Conservation (phyloP, 306 rosid species). For the Trifolium dubium region DNA sequence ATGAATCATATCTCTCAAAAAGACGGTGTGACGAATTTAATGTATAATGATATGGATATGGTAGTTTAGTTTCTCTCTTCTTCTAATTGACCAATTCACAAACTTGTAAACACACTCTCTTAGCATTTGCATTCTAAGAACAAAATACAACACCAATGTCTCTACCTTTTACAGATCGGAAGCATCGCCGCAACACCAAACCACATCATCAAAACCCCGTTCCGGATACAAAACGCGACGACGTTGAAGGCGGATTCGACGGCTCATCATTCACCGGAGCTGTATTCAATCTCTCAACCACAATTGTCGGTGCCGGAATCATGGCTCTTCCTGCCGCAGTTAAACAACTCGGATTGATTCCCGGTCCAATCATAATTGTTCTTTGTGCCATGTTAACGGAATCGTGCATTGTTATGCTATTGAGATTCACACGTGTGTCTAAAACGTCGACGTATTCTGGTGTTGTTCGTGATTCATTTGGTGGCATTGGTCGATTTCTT, state of each 20-base stretch:
- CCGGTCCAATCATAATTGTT: not conserved
- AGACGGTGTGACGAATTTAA: too few species aligned
- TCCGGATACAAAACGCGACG: constrained; percentile 4
- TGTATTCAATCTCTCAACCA: constrained; percentile 8
- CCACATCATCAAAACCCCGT: not conserved
- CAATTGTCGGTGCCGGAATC: constrained; percentile 5
- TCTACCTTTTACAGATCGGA: not conserved
- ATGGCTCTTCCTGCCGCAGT: constrained; percentile 20
- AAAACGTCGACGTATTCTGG: constrained; percentile 63
- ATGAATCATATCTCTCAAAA: too few species aligned
- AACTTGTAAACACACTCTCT: too few species aligned
- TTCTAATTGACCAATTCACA: too few species aligned
- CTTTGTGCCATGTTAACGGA: constrained; percentile 40
- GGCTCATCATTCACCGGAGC: constrained; percentile 3
- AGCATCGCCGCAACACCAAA: not conserved
- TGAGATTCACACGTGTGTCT: constrained; percentile 65
- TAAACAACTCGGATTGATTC: constrained; percentile 5
- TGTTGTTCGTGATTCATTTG: constrained; percentile 46
- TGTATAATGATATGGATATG: too few species aligned
- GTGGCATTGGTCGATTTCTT: constrained; percentile 55
- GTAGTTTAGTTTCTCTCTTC: too few species aligned
- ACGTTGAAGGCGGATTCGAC: not conserved
- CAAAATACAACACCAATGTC: not conserved
- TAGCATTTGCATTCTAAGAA: too few species aligned
- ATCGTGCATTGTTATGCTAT: constrained; percentile 57